Conservation (phyloP, 495 filamentous ascomycete genomes). For the Cladorrhinum samala region DNA sequence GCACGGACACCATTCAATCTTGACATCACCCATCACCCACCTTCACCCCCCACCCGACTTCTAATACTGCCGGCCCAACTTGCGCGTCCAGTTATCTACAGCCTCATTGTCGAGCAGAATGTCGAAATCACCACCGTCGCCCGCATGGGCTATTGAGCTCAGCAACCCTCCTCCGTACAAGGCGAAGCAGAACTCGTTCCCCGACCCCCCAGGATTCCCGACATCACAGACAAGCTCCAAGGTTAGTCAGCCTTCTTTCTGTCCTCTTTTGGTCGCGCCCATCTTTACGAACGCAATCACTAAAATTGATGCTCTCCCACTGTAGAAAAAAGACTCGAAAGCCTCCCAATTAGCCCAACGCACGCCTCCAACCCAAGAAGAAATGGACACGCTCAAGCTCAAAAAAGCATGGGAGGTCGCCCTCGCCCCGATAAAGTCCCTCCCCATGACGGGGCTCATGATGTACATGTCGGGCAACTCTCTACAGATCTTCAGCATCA, state of each 20-base stretch:
- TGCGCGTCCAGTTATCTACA: too few species aligned
- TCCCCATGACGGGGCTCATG: constrained; percentile 98
- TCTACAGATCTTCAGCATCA: constrained; percentile 97
- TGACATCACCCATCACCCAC: constrained; percentile 10
- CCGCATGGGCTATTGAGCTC: constrained; percentile 77
- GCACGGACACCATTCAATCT: constrained; percentile 14
- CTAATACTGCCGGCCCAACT: constrained; percentile 1
- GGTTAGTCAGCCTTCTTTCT: constrained; percentile 29
- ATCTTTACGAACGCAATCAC: too few species aligned
- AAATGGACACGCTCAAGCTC: constrained; percentile 90
- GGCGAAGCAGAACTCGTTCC: constrained; percentile 55
- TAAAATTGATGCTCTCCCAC: not conserved
- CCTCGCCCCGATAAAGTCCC: constrained; percentile 83
- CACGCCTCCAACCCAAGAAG: constrained; percentile 59
- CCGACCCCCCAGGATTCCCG: constrained; percentile 84
- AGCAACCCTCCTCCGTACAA: constrained; percentile 54
- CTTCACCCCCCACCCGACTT: not conserved
- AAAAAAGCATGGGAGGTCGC: constrained; percentile 99
- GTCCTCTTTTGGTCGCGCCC: too few species aligned
- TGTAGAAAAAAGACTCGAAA: constrained; percentile 42
- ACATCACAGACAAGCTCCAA: constrained; percentile 48
- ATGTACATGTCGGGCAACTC: constrained; percentile 99
- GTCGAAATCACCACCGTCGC: constrained; percentile 31
- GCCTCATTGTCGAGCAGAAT: constrained; percentile 2
- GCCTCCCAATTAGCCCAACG: constrained; percentile 36